Conservation (phyloP, 2,329 filamentous ascomycete species). For the Colletotrichum sp. region DNA sequence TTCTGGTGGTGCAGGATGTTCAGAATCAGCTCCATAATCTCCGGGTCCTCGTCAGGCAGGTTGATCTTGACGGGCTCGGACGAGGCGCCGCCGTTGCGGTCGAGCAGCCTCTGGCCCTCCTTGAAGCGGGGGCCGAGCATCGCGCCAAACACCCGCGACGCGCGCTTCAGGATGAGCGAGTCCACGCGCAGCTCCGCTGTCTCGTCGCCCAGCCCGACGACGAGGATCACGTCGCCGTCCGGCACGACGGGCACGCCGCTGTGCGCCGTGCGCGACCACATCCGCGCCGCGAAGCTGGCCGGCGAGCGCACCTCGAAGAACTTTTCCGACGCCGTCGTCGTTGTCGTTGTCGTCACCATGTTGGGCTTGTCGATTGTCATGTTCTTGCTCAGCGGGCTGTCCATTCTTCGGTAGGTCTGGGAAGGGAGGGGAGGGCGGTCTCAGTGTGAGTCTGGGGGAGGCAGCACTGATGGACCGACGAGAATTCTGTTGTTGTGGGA, state of each 20-base stretch:
- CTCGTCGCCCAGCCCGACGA: slow-evolving; percentile 23
- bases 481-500: background rate
- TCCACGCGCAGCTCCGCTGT: slow-evolving; percentile 18
- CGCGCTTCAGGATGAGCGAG: slow-evolving; percentile 27
- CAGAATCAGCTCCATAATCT: slow-evolving; percentile 34
- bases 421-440: background rate
- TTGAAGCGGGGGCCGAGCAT: slow-evolving; percentile 28
- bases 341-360: background rate
- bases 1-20: slow-evolving; percentile 34
- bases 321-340: background rate
- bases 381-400: slow-evolving; percentile 1
- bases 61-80: slow-evolving; percentile 26
- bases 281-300: slow-evolving; percentile 19
- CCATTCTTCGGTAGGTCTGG: background rate
- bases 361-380: slow-evolving; percentile 11
- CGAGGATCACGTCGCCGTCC: slow-evolving; percentile 26
- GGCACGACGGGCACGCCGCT: slow-evolving; percentile 15
- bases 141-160: slow-evolving; percentile 29
- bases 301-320: slow-evolving; percentile 19
- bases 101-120: slow-evolving; percentile 25
- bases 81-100: background rate
- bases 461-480: background rate
- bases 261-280: slow-evolving; percentile 15
- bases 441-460: background rate
- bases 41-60: slow-evolving; percentile 34